phyloP scores from a whole-genome alignment of 805 yeast genomes.

The Lipomyces spencermartinsiae region DNA sequence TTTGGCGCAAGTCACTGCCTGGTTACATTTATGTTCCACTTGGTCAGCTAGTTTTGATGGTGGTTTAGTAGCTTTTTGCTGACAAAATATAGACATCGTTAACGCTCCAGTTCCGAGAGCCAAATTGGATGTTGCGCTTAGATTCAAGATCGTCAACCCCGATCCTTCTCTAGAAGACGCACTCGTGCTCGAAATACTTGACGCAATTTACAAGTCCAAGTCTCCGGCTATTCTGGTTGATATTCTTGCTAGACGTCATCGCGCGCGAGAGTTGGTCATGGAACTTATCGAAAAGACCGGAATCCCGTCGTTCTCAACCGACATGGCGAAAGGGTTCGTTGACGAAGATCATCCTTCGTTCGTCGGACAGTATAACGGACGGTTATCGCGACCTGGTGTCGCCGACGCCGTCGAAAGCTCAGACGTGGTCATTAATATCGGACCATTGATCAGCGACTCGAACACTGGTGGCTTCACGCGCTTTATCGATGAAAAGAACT shows the following conservation, averaged over 20 bases:
- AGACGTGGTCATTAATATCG: conserved; percentile 75
- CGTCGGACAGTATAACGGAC: conserved; percentile 77
- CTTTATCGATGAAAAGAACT: conserved; percentile 51
- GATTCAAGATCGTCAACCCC: conserved; percentile 43
- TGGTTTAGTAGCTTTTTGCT: not conserved
- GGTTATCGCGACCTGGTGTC: conserved; percentile 57
- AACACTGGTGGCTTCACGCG: conserved; percentile 71
- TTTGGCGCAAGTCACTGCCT: conserved; percentile 69
- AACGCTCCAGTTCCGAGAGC: conserved; percentile 41
- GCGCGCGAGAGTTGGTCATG: conserved; percentile 54
- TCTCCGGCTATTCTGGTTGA: conserved; percentile 77
- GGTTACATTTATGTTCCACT: conserved; percentile 82
- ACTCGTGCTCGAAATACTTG: conserved; percentile 56
- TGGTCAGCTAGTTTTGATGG: conserved; percentile 55
- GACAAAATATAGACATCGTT: conserved; percentile 27
- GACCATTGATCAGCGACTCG: conserved; percentile 69
- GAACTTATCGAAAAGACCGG: conserved; percentile 56
- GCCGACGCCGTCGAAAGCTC: conserved; percentile 57
- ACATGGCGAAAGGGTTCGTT: conserved; percentile 73
- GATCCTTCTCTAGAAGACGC: conserved; percentile 43
- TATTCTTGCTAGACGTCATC: conserved; percentile 68
- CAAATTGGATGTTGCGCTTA: conserved; percentile 48
- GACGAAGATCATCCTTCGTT: conserved; percentile 72
- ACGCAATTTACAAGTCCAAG: conserved; percentile 57
- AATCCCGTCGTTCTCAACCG: conserved; percentile 63